phyloP scores from a whole-genome alignment of 371 early-diverging fungal species.

The Mucor plumbeus region DNA sequence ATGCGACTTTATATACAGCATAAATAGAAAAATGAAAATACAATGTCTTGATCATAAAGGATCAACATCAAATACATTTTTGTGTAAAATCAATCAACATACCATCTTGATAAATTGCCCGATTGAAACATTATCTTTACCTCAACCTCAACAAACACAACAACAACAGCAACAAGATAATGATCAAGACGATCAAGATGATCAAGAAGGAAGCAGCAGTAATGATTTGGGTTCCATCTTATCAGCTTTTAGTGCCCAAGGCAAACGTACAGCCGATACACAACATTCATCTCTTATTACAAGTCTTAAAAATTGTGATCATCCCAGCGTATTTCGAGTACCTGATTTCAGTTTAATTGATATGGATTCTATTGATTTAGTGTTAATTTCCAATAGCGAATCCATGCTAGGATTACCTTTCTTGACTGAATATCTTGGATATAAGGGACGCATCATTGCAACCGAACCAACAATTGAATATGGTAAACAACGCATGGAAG shows the following conservation, averaged over 20 bases:
- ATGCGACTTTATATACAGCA: slow-evolving; percentile 1
- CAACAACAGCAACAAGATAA: slow-evolving; percentile 10
- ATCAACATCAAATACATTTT: slow-evolving; percentile 37
- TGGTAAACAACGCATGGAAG: slow-evolving; percentile 64
- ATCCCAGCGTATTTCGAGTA: slow-evolving; percentile 48
- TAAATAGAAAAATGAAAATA: slow-evolving; percentile 30
- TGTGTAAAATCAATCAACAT: slow-evolving; percentile 42
- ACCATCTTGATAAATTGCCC: slow-evolving; percentile 51
- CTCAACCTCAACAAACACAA: slow-evolving; percentile 1
- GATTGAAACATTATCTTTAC: slow-evolving; percentile 32
- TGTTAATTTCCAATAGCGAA: slow-evolving; percentile 77
- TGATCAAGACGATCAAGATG: background rate
- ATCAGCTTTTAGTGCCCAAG: slow-evolving; percentile 19
- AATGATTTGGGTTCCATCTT: slow-evolving; percentile 20
- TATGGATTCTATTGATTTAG: slow-evolving; percentile 69
- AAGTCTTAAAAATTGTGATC: slow-evolving; percentile 26
- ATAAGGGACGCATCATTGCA: slow-evolving; percentile 63
- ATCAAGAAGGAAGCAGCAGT: slow-evolving; percentile 3
- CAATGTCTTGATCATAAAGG: slow-evolving; percentile 43
- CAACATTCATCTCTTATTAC: slow-evolving; percentile 19
- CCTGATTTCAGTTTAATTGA: slow-evolving; percentile 60
- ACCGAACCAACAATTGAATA: slow-evolving; percentile 21
- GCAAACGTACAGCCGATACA: slow-evolving; percentile 29
- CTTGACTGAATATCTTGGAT: slow-evolving; percentile 83
- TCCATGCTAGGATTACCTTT: slow-evolving; percentile 82